Evolutionary conservation across 768 basidiomycete genomes (phyloP).

Genomic region (Saitozyma sp.): DNA sequence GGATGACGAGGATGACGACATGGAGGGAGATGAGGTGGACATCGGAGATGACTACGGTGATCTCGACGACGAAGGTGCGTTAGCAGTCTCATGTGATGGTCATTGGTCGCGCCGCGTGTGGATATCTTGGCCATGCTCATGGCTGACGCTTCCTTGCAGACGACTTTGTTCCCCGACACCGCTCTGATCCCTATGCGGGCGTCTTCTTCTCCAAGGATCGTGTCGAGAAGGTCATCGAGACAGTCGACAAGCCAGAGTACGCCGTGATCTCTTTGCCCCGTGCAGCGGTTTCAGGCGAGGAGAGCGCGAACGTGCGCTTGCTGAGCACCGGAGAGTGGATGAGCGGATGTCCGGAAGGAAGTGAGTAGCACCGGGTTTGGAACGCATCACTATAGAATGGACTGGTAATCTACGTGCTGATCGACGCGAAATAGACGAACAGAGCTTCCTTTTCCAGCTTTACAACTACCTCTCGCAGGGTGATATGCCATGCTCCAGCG

Average conservation of each 20-base stretch:
- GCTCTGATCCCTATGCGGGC: conserved; percentile 87
- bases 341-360: conserved; percentile 93
- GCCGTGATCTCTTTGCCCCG: conserved; percentile 52
- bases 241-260: conserved; percentile 73
- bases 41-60: conserved; percentile 52
- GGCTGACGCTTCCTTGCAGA: conserved; percentile 15
- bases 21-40: conserved; percentile 15
- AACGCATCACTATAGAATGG: neutral
- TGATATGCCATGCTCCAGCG: conserved; percentile 68
- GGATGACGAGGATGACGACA: conserved; percentile 6
- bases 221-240: conserved; percentile 85
- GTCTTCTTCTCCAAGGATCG: conserved; percentile 95
- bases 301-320: conserved; percentile 50
- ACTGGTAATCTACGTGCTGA: neutral
- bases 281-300: neutral
- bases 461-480: conserved; percentile 72
- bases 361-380: conserved; percentile 20
- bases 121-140: neutral
- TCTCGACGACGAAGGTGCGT: conserved; percentile 60
- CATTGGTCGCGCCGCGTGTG: neutral
- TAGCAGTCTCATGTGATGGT: conserved; percentile 4
- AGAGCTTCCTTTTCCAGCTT: conserved; percentile 79
- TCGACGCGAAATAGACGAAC: conserved; percentile 59
- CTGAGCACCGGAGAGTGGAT: conserved; percentile 93
- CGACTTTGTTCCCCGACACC: conserved; percentile 51